Conservation (phyloP, 345 rosid genomes). For the Bruguiera parviflora region DNA sequence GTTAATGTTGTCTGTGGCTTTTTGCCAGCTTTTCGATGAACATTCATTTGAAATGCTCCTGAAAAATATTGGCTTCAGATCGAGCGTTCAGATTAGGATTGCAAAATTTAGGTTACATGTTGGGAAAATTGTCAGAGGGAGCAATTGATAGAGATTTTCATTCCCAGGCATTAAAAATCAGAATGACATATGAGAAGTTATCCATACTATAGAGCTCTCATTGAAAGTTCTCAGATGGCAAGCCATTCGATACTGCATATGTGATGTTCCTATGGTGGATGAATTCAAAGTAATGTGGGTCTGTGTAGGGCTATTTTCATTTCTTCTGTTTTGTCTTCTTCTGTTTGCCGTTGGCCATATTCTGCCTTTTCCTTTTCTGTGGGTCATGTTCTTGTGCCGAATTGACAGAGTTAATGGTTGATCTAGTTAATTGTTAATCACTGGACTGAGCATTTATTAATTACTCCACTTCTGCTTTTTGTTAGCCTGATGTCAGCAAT, state of each 20-base stretch:
- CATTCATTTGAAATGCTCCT: too few relatives aligned
- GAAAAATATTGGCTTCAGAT: not conserved
- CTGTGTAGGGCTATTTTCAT: not conserved
- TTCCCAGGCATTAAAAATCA: too few relatives aligned
- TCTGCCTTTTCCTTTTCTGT: too few relatives aligned
- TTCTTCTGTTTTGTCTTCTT: not conserved
- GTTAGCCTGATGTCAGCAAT: slow-evolving; percentile 12
- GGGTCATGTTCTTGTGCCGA: not conserved
- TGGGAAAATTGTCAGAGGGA: too few relatives aligned
- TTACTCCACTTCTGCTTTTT: not conserved
- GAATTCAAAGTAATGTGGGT: not conserved
- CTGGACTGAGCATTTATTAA: not conserved
- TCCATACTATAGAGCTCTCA: too few relatives aligned
- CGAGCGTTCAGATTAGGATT: not conserved
- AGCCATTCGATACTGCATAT: slow-evolving; percentile 2
- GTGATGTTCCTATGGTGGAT: not conserved
- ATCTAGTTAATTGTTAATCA: not conserved
- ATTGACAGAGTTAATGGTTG: not conserved
- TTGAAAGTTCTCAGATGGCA: too few relatives aligned
- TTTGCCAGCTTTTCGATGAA: too few relatives aligned
- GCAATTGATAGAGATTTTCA: too few relatives aligned
- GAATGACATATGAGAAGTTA: too few relatives aligned
- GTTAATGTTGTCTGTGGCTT: too few relatives aligned
- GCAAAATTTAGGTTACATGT: not conserved
- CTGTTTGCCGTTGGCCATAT: not conserved